Evolutionary conservation across 345 rosid species (phyloP).

Genomic region (Triadica sebifera): DNA sequence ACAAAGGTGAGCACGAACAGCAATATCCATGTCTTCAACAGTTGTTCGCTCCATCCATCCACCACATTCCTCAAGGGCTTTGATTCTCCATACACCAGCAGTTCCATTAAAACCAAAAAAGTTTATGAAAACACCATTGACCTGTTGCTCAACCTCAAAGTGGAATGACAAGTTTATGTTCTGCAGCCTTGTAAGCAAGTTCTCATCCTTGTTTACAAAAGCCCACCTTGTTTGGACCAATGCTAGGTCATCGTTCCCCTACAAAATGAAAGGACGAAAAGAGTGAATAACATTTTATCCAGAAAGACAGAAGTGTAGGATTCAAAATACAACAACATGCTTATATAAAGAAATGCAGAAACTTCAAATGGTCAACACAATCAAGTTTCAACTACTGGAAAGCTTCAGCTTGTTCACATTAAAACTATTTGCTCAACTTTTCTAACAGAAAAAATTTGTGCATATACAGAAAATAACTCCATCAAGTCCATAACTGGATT

Average conservation of each 20-base stretch:
- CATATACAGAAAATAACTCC: background rate
- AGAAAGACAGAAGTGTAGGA: background rate
- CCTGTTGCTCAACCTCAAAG: constrained; percentile 94
- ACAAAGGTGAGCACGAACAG: constrained; percentile 89
- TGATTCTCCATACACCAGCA: constrained; percentile 92
- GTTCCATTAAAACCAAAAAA: constrained; percentile 94
- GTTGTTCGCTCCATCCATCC: constrained; percentile 97
- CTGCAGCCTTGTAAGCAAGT: constrained; percentile 85
- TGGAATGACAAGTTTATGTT: constrained; percentile 85
- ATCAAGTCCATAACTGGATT: background rate
- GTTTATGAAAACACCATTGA: constrained; percentile 75
- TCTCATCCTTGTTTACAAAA: constrained; percentile 88
- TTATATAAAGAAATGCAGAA: background rate
- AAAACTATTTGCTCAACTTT: background rate
- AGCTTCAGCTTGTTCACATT: background rate
- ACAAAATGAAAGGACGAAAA: constrained; percentile 2
- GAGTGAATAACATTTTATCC: background rate
- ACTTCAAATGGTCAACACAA: background rate
- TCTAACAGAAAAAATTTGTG: background rate
- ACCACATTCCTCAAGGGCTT: constrained; percentile 86
- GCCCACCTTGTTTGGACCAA: constrained; percentile 90
- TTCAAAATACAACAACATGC: background rate
- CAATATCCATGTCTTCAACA: constrained; percentile 93
- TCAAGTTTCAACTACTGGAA: background rate
- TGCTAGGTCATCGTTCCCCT: constrained; percentile 77